Conservation (phyloP, 768 basidiomycete species). For the Trametes sanguinea region DNA sequence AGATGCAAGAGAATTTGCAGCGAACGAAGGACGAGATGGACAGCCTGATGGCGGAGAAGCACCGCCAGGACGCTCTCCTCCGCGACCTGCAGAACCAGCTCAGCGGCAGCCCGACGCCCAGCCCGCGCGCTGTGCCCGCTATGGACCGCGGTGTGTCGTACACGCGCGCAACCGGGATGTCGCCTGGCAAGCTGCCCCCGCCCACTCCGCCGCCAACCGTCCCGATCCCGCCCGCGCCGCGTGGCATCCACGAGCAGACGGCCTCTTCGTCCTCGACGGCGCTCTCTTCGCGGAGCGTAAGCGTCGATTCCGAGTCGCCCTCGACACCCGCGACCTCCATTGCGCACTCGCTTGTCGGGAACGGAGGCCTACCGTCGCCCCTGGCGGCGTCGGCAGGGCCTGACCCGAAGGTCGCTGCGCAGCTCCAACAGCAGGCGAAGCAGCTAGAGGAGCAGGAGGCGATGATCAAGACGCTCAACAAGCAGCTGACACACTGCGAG, state of each 20-base stretch:
- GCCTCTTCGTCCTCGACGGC: slow-evolving; percentile 57
- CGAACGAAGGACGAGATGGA: slow-evolving; percentile 84
- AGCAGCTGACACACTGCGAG: slow-evolving; percentile 92
- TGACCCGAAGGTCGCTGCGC: slow-evolving; percentile 58
- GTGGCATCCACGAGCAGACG: slow-evolving; percentile 50
- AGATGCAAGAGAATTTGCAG: slow-evolving; percentile 77
- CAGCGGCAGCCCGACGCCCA: slow-evolving; percentile 44
- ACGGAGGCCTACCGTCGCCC: slow-evolving; percentile 35
- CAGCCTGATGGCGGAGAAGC: slow-evolving; percentile 69
- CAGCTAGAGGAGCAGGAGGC: slow-evolving; percentile 81
- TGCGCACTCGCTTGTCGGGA: slow-evolving; percentile 30
- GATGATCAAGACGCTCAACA: slow-evolving; percentile 93
- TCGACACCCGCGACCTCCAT: slow-evolving; percentile 52
- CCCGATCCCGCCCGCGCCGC: slow-evolving; percentile 82
- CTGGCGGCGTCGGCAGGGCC: slow-evolving; percentile 32
- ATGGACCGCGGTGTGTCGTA: slow-evolving; percentile 43
- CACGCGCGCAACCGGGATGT: slow-evolving; percentile 57
- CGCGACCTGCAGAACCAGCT: slow-evolving; percentile 80
- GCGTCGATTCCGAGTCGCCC: slow-evolving; percentile 70
- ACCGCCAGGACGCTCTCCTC: slow-evolving; percentile 63
- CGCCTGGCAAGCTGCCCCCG: slow-evolving; percentile 78
- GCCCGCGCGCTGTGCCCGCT: slow-evolving; percentile 42
- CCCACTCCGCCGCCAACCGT: slow-evolving; percentile 86
- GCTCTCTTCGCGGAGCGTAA: slow-evolving; percentile 61
- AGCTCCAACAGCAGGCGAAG: slow-evolving; percentile 73